Evolutionary conservation across 768 basidiomycete species (phyloP).

Genomic region (Collybiopsis confluens): DNA sequence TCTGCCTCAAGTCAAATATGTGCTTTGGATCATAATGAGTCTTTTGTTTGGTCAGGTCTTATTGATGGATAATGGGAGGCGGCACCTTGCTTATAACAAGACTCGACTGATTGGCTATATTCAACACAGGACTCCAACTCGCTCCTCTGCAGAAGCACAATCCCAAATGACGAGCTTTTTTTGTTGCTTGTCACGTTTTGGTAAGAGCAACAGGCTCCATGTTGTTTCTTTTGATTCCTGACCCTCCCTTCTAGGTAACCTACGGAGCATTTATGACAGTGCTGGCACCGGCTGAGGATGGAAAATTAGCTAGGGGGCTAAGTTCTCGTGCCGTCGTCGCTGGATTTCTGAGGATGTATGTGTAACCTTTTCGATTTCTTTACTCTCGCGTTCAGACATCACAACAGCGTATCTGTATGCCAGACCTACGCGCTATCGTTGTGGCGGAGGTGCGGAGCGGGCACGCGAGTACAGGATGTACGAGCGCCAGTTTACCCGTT

Average conservation of each 20-base stretch:
- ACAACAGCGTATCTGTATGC: conserved; percentile 83
- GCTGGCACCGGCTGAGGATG: conserved; percentile 65
- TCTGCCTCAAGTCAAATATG: background rate
- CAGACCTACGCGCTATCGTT: too few relatives aligned
- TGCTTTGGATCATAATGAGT: too few relatives aligned
- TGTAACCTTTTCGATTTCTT: too few relatives aligned
- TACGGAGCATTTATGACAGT: conserved; percentile 89
- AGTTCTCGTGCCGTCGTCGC: conserved; percentile 87
- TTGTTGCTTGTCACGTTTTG: conserved; percentile 23
- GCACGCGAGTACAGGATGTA: conserved; percentile 66
- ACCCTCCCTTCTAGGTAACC: conserved; percentile 48
- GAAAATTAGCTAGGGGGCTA: conserved; percentile 73
- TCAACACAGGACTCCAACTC: conserved; percentile 35
- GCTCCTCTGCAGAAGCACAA: conserved; percentile 19
- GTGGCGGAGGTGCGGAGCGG: conserved; percentile 70
- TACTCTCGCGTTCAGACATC: conserved; percentile 58
- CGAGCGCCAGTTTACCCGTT: too few relatives aligned
- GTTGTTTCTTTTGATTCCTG: background rate
- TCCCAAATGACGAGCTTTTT: conserved; percentile 13
- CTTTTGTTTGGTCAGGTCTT: conserved; percentile 20
- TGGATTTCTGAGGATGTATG: conserved; percentile 92
- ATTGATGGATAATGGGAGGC: conserved; percentile 30
- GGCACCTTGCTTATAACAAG: conserved; percentile 28
- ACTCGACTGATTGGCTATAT: background rate
- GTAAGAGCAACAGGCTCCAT: too few relatives aligned